Evolutionary conservation across 441 rosid genomes (phyloP), one percentile per base, ranked within the genome.

Genomic region (Populus hybrid): DNA sequence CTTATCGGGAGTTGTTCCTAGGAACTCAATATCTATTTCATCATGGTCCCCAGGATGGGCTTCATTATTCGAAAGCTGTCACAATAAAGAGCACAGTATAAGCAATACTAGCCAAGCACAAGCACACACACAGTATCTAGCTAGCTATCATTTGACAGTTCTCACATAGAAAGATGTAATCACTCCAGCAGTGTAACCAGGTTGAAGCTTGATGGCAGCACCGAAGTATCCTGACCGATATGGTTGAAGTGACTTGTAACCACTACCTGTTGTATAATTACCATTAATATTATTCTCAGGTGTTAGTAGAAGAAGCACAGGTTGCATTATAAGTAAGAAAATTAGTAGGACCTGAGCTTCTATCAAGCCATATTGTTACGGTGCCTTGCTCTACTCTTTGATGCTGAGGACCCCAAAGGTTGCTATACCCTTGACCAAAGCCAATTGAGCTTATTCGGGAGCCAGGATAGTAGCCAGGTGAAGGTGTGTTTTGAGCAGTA

Each of bases 171-270:
- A 86, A 16, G 95, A 87, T 73, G 98, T 93, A 63, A 95, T 91
- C 46, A 95, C 99, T 78, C 99, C 99, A 1, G 99, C 99, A 35
- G 96, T 92, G 84, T 95, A 95, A 18, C 99, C 99, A 38, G 95
- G 85, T 68, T 95, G 99, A 77, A 95, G 91, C 83, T 89, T 93
- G 73, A 95, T 84, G 68, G 90, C 85, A 6, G 98, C 94, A 65
- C 97, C 97, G 74, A 95, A 93, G 81, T 95, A 93, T 1, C 99
- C 99, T 21, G 98, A 93, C 64, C 86, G 86, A 70, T 89, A 95
- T 36, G 91, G 88, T 50, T 82, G 84, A 38, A 88, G 84, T 54
- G 99, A 95, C 85, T 95, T 93, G 78, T 85, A 95, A 76, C 99
- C 98, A 87, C 98, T 95, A 76, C 99, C 99, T 93, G 81, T 72